Conservation (phyloP, 441 rosid genomes). For the Dalechampia spathulata region DNA sequence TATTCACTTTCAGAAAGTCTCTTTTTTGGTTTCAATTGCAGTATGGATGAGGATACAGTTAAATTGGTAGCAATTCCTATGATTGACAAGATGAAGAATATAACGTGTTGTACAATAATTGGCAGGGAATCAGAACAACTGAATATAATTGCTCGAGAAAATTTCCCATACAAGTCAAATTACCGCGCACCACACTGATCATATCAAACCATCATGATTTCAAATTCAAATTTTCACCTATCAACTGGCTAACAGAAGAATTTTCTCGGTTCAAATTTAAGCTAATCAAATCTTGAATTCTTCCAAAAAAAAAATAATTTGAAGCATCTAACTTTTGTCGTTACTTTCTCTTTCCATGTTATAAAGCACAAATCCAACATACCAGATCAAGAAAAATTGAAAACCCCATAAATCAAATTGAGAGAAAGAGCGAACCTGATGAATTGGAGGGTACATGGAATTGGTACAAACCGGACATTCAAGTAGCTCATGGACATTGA, state of each 20-base stretch:
- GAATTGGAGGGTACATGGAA: slow-evolving; percentile 98
- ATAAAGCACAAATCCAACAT: too few species aligned
- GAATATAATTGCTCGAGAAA: not conserved
- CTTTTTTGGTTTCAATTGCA: not conserved
- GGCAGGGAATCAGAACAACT: not conserved
- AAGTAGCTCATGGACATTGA: slow-evolving; percentile 93
- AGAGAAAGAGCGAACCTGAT: slow-evolving; percentile 52
- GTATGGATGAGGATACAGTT: not conserved
- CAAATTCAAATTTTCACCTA: too few species aligned
- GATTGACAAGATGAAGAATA: not conserved
- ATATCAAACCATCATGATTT: too few species aligned
- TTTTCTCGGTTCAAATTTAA: too few species aligned
- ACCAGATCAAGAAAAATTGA: not conserved
- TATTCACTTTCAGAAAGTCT: not conserved
- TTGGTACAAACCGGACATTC: slow-evolving; percentile 98
- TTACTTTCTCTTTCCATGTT: too few species aligned
- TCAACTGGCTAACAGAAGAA: too few species aligned
- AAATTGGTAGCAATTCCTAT: slow-evolving; percentile 1
- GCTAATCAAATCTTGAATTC: too few species aligned
- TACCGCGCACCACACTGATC: too few species aligned
- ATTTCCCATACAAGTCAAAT: too few species aligned
- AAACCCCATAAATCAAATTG: slow-evolving; percentile 6
- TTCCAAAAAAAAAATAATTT: too few species aligned
- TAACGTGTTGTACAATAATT: too few species aligned
- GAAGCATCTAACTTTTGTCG: too few species aligned